phyloP scores from a whole-genome alignment of 73 alveolate genomes.

The Paramecium primaurelia region DNA sequence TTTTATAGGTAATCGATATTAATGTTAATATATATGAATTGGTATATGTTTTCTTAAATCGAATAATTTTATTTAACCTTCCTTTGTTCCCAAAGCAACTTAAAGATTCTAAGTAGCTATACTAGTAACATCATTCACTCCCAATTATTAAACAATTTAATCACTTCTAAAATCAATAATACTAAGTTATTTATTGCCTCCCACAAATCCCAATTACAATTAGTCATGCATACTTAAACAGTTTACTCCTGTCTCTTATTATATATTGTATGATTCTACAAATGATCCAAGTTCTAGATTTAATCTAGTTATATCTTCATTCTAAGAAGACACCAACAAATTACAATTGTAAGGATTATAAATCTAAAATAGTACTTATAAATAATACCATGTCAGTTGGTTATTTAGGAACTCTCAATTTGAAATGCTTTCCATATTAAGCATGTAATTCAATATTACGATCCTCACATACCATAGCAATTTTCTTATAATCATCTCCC shows the following conservation, averaged over 20 bases:
- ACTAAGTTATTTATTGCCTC: constrained; percentile 76
- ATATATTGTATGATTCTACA: constrained; percentile 69
- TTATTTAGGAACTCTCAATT: constrained; percentile 80
- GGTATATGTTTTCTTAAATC: constrained; percentile 70
- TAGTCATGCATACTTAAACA: constrained; percentile 65
- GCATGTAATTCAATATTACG: constrained; percentile 85
- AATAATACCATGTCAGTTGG: constrained; percentile 69
- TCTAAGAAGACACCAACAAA: constrained; percentile 72
- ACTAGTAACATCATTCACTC: constrained; percentile 48
- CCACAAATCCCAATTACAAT: constrained; percentile 66
- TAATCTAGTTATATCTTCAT: constrained; percentile 70
- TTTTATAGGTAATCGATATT: constrained; percentile 75
- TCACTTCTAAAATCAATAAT: constrained; percentile 31
- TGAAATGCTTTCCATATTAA: constrained; percentile 82
- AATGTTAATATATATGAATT: constrained; percentile 68
- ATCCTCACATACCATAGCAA: constrained; percentile 78
- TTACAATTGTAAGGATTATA: constrained; percentile 79
- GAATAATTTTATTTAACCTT: constrained; percentile 70
- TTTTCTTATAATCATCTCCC: constrained; percentile 77
- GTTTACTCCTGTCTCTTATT: constrained; percentile 62
- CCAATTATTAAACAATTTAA: constrained; percentile 52
- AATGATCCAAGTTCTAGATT: constrained; percentile 78
- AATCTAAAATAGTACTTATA: neutral
- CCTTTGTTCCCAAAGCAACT: constrained; percentile 72
- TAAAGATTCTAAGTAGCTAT: constrained; percentile 63